Conservation (phyloP, 768 basidiomycete genomes). For the Boletus sp. region DNA sequence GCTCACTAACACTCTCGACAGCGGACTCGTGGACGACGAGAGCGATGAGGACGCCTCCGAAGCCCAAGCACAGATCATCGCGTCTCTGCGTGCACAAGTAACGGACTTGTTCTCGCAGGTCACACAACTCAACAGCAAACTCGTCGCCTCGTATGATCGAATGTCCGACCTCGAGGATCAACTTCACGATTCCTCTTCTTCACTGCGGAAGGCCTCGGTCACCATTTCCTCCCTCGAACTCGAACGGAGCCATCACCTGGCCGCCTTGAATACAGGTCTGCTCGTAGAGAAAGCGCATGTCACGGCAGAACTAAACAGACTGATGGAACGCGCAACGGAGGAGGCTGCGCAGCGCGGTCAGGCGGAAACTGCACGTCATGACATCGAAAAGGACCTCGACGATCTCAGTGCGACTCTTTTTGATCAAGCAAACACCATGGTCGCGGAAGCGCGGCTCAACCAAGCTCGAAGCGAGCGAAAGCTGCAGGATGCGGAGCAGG, state of each 20-base stretch:
- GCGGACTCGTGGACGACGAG: conserved; percentile 11
- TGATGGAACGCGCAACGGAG: conserved; percentile 95
- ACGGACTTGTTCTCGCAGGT: conserved; percentile 89
- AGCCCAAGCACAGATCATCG: conserved; percentile 82
- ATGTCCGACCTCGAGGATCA: conserved; percentile 92
- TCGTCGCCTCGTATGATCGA: conserved; percentile 88
- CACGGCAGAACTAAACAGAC: conserved; percentile 82
- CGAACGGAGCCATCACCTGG: conserved; percentile 82
- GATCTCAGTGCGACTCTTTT: conserved; percentile 91
- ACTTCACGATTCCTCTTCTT: conserved; percentile 62
- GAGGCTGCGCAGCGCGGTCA: conserved; percentile 89
- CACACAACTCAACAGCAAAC: conserved; percentile 85
- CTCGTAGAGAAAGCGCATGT: conserved; percentile 91
- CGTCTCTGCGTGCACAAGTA: conserved; percentile 74
- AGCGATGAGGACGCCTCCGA: conserved; percentile 40
- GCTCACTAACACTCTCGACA: conserved; percentile 5
- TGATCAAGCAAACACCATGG: conserved; percentile 94
- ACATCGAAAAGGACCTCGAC: conserved; percentile 92
- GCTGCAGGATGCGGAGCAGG: conserved; percentile 70
- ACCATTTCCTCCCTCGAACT: conserved; percentile 77
- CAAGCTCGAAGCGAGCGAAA: conserved; percentile 69
- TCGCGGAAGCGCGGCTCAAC: conserved; percentile 81
- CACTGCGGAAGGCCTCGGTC: conserved; percentile 56
- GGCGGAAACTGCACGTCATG: conserved; percentile 76
- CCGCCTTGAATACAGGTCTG: conserved; percentile 85